Evolutionary conservation across 305 asterid species (phyloP).

Genomic region (Stenogyne calaminthoides): DNA sequence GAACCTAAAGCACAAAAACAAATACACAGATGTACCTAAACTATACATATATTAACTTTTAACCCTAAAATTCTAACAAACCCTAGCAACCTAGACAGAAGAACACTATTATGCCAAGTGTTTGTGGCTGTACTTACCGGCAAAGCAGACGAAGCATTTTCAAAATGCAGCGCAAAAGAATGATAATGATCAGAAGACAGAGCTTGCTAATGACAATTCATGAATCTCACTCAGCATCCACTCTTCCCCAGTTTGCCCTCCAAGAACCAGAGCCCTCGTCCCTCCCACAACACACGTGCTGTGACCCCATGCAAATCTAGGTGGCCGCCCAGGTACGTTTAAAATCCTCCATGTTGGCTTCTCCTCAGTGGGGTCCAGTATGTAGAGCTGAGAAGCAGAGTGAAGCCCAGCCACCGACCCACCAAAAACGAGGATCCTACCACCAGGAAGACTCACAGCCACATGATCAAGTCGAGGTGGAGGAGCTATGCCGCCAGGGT

Average conservation of each 20-base stretch:
- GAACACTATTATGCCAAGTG: slow-evolving; percentile 16
- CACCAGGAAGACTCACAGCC: slow-evolving; percentile 85
- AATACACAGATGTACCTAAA: slow-evolving; percentile 37
- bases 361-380: slow-evolving; percentile 82
- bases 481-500: slow-evolving; percentile 82
- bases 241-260: slow-evolving; percentile 90
- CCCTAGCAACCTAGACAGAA: slow-evolving; percentile 44
- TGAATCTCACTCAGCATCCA: slow-evolving; percentile 88
- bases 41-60: slow-evolving; percentile 28
- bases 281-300: slow-evolving; percentile 88
- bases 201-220: slow-evolving; percentile 64
- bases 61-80: slow-evolving; percentile 43
- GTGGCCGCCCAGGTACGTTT: slow-evolving; percentile 79
- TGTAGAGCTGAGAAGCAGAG: slow-evolving; percentile 83
- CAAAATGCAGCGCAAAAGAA: slow-evolving; percentile 21
- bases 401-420: slow-evolving; percentile 93
- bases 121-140: slow-evolving; percentile 7
- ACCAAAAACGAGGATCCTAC: slow-evolving; percentile 73
- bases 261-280: slow-evolving; percentile 79
- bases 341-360: slow-evolving; percentile 88
- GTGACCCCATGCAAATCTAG: slow-evolving; percentile 88
- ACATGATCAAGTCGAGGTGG: slow-evolving; percentile 90
- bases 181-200: slow-evolving; percentile 34
- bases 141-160: slow-evolving; percentile 18
- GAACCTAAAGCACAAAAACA: slow-evolving; percentile 41